Percentiles rank a stretch among this genome's conserved stretches.
Conservation (phyloP, 2,329 filamentous ascomycete species). For the Xylaria sp. region DNA sequence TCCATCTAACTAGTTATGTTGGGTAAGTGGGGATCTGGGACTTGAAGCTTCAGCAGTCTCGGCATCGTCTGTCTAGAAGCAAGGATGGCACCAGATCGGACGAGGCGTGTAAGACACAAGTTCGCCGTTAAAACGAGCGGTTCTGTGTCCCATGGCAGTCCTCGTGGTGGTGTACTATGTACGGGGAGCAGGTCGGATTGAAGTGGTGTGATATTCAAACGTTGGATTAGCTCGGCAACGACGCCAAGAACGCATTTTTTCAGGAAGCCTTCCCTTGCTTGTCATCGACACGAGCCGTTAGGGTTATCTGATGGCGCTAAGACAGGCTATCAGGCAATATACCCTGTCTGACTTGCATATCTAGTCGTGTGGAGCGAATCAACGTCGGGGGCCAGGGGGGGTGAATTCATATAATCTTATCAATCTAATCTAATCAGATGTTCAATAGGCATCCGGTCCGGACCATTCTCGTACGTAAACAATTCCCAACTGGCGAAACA, state of each 20-base stretch:
- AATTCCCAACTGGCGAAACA: neutral
- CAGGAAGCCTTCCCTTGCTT: neutral
- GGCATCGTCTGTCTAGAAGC: too few relatives aligned
- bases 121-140: neutral
- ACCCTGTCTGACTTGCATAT: slow-evolving; percentile 8
- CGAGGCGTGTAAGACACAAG: too few relatives aligned
- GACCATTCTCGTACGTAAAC: slow-evolving; percentile 15
- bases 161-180: too few relatives aligned
- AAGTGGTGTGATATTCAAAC: neutral
- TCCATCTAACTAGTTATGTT: too few relatives aligned
- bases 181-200: neutral
- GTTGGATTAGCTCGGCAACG: neutral
- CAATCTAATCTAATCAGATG: slow-evolving; percentile 29
- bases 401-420: slow-evolving; percentile 28
- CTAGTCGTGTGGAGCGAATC: slow-evolving; percentile 6
- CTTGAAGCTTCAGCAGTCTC: too few relatives aligned
- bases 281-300: slow-evolving; percentile 2
- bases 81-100: too few relatives aligned
- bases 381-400: slow-evolving; percentile 15
- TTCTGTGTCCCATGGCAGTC: neutral
- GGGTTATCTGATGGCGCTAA: slow-evolving; percentile 31
- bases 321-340: neutral
- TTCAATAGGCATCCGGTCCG: slow-evolving; percentile 13
- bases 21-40: too few relatives aligned
- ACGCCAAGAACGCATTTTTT: neutral